Evolutionary conservation across 306 rosid species (phyloP), one percentile per base, ranked within the genome.

Genomic region (Neltuma alba): DNA sequence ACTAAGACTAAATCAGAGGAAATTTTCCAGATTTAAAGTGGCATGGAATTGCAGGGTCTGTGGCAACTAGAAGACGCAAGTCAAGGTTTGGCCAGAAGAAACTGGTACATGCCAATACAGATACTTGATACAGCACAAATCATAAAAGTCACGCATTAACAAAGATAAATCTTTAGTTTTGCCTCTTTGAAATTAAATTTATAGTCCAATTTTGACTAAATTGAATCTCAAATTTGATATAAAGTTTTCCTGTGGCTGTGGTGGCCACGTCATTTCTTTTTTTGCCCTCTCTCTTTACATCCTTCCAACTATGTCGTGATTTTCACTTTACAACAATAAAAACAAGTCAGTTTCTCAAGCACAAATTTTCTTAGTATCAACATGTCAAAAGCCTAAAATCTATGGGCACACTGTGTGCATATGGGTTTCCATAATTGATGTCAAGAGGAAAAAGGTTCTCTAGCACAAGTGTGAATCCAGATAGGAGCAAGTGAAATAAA

Each of bases 41-140:
- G 50, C 44, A 45, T 21, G 42, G 10, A 62, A 34, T 79, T 62
- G 73, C 78, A 48, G 54, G 63, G 47, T 28, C 3, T 45, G 33
- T n/a, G 21, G 50, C 9, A 21, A 42, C 21, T 21, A 41, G 58
- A 23, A 72, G 42, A 69, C 1, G 7, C 54, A 33, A 16, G 20
- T 28, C 57, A 54, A 52, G 40, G 55, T 37, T 20, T 18, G 60
- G 15, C 33, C 18, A 34, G 68, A 27, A 77, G 57, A 77, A 8
- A 66, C 9, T 72, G 7, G 20, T 48, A 40, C 20, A 36, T 38
- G 68, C 60, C 81, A 77, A 38, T 18, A 48, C 60, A 55, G 41
- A 78, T 78, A 38, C 76, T 54, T 11, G 31, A 12, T 42, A 70
- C 37, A 58, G n/a, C 20, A 28, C 33, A 55, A 28, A 28, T 27